These are phyloP conservation scores for Cyclocybe aegerita DNA, from an alignment of 768 basidiomycete species.

Conservation along the genomic window DNA sequence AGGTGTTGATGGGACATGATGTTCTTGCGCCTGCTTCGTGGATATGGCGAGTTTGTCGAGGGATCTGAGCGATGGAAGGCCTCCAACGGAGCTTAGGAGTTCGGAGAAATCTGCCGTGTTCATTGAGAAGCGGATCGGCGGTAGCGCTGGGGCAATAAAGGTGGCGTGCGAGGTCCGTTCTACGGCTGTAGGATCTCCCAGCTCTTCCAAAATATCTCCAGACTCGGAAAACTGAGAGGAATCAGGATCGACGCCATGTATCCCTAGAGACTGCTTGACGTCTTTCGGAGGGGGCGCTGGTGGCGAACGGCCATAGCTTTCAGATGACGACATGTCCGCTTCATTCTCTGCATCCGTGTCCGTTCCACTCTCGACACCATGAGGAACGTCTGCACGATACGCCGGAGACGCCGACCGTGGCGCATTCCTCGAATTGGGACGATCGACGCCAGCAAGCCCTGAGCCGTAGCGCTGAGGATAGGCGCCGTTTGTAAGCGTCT, in stretches of 20 bases:
- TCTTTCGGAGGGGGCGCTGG: conserved; percentile 51
- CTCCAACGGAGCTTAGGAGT: conserved; percentile 59
- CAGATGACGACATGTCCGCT: conserved; percentile 21
- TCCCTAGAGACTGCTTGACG: conserved; percentile 9
- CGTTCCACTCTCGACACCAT: conserved; percentile 69
- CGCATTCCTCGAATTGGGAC: conserved; percentile 29
- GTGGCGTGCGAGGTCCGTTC: conserved; percentile 70
- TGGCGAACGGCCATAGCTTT: conserved; percentile 22
- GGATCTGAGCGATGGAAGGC: conserved; percentile 44
- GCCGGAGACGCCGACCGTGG: conserved; percentile 59
- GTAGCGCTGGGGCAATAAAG: conserved; percentile 84
- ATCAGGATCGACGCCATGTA: conserved; percentile 21
- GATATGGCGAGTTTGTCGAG: conserved; percentile 48
- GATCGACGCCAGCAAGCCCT: conserved; percentile 27
- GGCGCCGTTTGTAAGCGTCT: conserved; percentile 12
- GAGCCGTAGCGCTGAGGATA: conserved; percentile 25
- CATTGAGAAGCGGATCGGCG: conserved; percentile 90
- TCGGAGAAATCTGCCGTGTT: conserved; percentile 81
- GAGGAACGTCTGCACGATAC: conserved; percentile 69
- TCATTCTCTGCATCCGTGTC: conserved; percentile 67
- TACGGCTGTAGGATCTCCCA: conserved; percentile 60
- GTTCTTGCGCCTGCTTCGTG: conserved; percentile 27
- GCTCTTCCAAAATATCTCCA: conserved; percentile 43
- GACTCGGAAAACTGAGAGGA: conserved; percentile 26
- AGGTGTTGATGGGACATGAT: conserved; percentile 25